Evolutionary conservation across 2,329 filamentous ascomycete species (phyloP).

Genomic region (Arthroderma uncinatum): DNA sequence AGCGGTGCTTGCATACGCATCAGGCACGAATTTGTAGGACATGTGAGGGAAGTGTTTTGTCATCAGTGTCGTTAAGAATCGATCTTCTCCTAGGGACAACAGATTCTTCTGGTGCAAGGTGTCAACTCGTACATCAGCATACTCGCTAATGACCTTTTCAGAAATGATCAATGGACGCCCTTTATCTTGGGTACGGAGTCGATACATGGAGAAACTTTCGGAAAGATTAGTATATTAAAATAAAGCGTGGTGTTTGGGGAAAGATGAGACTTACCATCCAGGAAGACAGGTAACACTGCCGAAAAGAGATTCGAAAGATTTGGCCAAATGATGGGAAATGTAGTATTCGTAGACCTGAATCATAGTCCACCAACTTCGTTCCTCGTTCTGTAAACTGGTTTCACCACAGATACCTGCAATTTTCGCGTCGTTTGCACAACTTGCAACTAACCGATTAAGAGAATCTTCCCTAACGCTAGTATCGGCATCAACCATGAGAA

Average conservation of each 20-base stretch:
- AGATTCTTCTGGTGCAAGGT: slow-evolving; percentile 94
- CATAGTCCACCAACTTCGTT: slow-evolving; percentile 97
- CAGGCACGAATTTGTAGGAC: slow-evolving; percentile 91
- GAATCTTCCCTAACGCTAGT: slow-evolving; percentile 88
- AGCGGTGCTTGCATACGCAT: slow-evolving; percentile 86
- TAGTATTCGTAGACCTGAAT: slow-evolving; percentile 99
- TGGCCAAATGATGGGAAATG: slow-evolving; percentile 92
- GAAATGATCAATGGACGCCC: slow-evolving; percentile 91
- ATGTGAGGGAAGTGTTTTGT: slow-evolving; percentile 93
- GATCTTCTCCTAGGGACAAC: slow-evolving; percentile 87
- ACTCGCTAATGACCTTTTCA: slow-evolving; percentile 76
- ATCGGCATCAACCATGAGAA: slow-evolving; percentile 96
- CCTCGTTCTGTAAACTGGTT: slow-evolving; percentile 90
- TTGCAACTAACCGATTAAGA: slow-evolving; percentile 80
- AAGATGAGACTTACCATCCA: slow-evolving; percentile 62
- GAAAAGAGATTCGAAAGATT: slow-evolving; percentile 95
- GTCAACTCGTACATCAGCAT: slow-evolving; percentile 78
- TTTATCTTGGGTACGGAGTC: slow-evolving; percentile 82
- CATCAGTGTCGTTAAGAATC: slow-evolving; percentile 94
- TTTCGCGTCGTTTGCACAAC: slow-evolving; percentile 85
- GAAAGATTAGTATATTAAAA: slow-evolving; percentile 28
- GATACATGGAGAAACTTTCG: slow-evolving; percentile 94
- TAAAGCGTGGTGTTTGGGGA: not conserved
- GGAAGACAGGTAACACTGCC: slow-evolving; percentile 97
- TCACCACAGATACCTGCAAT: slow-evolving; percentile 97